phyloP scores from a whole-genome alignment of 2,329 filamentous ascomycete species.

The Fusarium redolens region DNA sequence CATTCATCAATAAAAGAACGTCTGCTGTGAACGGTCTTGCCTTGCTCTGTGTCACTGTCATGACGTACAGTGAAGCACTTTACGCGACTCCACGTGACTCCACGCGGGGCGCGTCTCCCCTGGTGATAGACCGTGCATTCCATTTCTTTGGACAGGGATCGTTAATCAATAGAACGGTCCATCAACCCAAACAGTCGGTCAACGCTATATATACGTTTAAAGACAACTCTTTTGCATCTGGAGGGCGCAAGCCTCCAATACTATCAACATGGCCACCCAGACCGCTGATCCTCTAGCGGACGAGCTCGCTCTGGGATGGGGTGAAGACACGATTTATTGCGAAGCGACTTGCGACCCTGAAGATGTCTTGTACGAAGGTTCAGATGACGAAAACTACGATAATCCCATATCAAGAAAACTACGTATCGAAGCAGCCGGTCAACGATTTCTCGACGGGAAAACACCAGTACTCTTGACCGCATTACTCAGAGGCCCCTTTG shows the following conservation, averaged over 20 bases:
- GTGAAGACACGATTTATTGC: conserved; percentile 58
- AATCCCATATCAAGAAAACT: conserved; percentile 58
- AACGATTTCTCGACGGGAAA: conserved; percentile 67
- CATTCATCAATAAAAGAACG: neutral
- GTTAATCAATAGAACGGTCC: conserved; percentile 1
- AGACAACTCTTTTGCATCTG: conserved; percentile 7
- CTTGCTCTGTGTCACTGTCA: neutral
- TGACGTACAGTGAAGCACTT: conserved; percentile 40
- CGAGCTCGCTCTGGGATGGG: conserved; percentile 38
- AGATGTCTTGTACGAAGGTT: conserved; percentile 66
- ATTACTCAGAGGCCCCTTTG: conserved; percentile 71
- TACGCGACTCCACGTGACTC: conserved; percentile 52
- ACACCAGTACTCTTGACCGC: conserved; percentile 70
- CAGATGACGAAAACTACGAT: conserved; percentile 67
- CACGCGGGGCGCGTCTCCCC: conserved; percentile 46
- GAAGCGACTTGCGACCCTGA: conserved; percentile 54
- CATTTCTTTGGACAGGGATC: conserved; percentile 1
- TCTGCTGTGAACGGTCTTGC: neutral
- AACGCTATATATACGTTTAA: conserved; percentile 1
- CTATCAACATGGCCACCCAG: conserved; percentile 27
- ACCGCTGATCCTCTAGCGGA: conserved; percentile 17
- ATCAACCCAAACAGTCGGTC: neutral
- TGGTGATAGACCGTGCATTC: conserved; percentile 38
- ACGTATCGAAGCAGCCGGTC: conserved; percentile 69
- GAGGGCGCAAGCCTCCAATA: conserved; percentile 25